phyloP scores from a whole-genome alignment of 306 rosid species.

The Cucurbita pepo region DNA sequence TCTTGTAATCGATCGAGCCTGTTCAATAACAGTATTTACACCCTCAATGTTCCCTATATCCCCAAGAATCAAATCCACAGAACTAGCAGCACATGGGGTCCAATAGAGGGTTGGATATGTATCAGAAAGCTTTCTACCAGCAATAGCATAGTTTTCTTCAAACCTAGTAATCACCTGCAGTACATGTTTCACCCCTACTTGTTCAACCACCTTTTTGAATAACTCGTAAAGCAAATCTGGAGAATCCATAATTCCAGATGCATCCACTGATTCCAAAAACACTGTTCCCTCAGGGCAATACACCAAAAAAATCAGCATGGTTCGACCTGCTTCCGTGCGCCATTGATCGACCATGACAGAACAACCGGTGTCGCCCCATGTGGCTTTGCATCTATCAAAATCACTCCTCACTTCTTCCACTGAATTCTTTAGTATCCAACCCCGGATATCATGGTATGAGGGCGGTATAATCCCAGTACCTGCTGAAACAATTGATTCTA shows the following conservation, averaged over 20 bases:
- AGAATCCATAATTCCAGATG: conserved; percentile 34
- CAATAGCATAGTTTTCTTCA: conserved; percentile 45
- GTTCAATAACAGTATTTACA: conserved; percentile 51
- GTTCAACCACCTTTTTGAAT: conserved; percentile 59
- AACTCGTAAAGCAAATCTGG: conserved; percentile 36
- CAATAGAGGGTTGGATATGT: conserved; percentile 62
- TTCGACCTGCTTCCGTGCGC: conserved; percentile 35
- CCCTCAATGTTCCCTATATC: conserved; percentile 70
- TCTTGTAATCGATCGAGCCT: conserved; percentile 61
- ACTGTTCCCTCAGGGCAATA: conserved; percentile 58
- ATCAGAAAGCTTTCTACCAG: conserved; percentile 52
- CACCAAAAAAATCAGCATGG: conserved; percentile 31
- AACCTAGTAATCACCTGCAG: conserved; percentile 62
- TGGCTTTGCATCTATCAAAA: conserved; percentile 36
- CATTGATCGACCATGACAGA: conserved; percentile 71
- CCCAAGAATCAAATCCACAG: conserved; percentile 51
- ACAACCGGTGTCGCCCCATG: conserved; percentile 69
- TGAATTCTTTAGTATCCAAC: conserved; percentile 69
- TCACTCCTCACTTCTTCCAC: conserved; percentile 62
- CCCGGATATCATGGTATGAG: conserved; percentile 52
- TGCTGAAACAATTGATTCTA: conserved; percentile 59
- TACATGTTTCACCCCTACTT: conserved; percentile 64
- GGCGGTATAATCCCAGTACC: conserved; percentile 35
- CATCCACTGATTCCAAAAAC: conserved; percentile 65
- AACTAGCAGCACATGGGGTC: conserved; percentile 57